Percentiles rank a stretch among this genome's conserved stretches.
Conservation (phyloP, 345 rosid genomes). For the Eucalyptus shirleyi region DNA sequence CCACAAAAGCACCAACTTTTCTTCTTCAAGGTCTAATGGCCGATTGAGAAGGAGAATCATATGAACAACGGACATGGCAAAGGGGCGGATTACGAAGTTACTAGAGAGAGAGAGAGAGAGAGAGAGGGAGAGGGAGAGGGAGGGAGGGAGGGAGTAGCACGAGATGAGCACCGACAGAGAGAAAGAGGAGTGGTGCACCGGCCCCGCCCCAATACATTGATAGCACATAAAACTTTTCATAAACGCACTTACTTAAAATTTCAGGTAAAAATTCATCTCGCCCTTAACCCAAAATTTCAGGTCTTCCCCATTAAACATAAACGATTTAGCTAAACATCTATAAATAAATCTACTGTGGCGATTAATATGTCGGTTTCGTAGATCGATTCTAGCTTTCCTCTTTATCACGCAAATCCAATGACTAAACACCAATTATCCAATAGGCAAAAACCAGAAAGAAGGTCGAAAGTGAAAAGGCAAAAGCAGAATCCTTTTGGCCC, state of each 20-base stretch:
- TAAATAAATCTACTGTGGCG: neutral
- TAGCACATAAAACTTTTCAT: neutral
- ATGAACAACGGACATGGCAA: neutral
- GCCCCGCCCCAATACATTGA: neutral
- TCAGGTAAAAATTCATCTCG: neutral
- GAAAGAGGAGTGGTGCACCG: neutral
- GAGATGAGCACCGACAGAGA: neutral
- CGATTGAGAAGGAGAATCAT: neutral
- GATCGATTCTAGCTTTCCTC: neutral
- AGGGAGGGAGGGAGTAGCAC: rapidly evolving
- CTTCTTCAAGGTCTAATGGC: neutral
- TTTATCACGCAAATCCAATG: neutral
- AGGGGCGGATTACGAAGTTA: neutral
- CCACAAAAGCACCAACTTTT: neutral
- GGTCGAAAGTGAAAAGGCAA: neutral
- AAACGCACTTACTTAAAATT: neutral
- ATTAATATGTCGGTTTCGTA: neutral
- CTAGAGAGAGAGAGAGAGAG: no score
- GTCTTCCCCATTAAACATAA: neutral
- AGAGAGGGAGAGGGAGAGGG: no score
- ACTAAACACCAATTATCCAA: neutral
- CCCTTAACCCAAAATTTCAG: neutral
- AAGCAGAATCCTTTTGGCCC: neutral
- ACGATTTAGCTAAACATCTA: neutral
- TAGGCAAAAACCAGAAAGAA: neutral